Evolutionary conservation across 164 flowering plant species (phyloP).

Genomic region (Cinnamomum chago): DNA sequence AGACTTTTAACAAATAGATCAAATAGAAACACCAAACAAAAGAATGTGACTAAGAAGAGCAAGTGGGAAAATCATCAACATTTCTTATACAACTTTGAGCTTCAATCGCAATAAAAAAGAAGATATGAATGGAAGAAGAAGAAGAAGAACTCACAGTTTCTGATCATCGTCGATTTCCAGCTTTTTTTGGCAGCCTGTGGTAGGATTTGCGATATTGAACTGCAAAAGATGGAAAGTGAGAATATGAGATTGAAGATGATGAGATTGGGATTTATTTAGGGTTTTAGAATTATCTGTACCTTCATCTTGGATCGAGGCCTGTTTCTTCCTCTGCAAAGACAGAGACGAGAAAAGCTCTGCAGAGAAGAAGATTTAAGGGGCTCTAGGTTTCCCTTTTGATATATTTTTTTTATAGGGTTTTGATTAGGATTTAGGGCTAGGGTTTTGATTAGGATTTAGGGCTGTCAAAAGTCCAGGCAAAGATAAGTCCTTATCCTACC

Average conservation of each 20-base stretch:
- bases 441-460: too few relatives aligned
- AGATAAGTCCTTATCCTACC: too few relatives aligned
- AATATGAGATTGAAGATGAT: not conserved
- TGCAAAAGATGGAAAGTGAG: not conserved
- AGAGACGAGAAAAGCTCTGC: not conserved
- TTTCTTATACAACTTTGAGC: too few relatives aligned
- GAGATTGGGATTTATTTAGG: not conserved
- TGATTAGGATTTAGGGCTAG: too few relatives aligned
- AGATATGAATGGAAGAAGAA: not conserved
- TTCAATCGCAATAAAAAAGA: not conserved
- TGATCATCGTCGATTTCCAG: slow-evolving; percentile 21
- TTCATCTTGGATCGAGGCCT: not conserved
- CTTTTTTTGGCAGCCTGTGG: slow-evolving; percentile 16
- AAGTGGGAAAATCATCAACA: too few relatives aligned
- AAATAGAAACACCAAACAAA: too few relatives aligned
- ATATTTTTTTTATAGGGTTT: not conserved
- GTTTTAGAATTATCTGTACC: not conserved
- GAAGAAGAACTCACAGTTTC: slow-evolving; percentile 8
- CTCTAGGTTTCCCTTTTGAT: not conserved
- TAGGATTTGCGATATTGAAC: slow-evolving; percentile 18
- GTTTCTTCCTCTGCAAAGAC: not conserved
- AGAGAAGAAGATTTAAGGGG: not conserved
- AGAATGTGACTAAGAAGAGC: too few relatives aligned
- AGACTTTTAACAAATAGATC: too few relatives aligned
- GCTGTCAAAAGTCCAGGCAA: too few relatives aligned